Percentiles rank a stretch among this genome's conserved stretches.
phyloP scores from a whole-genome alignment of 768 basidiomycete genomes.

The Termitomyces sp. region DNA sequence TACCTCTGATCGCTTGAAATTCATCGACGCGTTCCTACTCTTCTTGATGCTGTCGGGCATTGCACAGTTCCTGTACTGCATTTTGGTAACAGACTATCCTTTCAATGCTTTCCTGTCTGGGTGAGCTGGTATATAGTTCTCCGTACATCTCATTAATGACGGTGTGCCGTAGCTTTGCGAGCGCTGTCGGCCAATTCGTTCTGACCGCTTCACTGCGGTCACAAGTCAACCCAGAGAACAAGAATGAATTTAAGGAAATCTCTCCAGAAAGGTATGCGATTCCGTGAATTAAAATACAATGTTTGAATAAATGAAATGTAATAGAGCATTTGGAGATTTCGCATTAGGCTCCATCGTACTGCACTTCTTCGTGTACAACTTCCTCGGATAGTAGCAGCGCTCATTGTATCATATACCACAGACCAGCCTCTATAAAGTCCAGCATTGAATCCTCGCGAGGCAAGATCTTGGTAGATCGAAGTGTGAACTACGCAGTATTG shows the following conservation, averaged over 20 bases:
- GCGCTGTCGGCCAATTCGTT: constrained; percentile 96
- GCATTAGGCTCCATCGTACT: constrained; percentile 91
- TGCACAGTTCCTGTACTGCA: constrained; percentile 86
- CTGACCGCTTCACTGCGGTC: constrained; percentile 86
- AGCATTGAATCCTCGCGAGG: background rate
- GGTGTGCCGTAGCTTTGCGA: constrained; percentile 65
- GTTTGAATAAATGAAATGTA: constrained; percentile 2
- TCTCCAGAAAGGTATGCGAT: constrained; percentile 83
- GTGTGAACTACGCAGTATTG: background rate
- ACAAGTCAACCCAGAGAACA: constrained; percentile 87
- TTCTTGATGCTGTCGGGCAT: constrained; percentile 92
- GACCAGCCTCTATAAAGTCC: background rate
- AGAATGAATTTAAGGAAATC: constrained; percentile 78
- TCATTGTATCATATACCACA: constrained; percentile 13
- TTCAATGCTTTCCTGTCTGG: constrained; percentile 97
- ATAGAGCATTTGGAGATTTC: constrained; percentile 96
- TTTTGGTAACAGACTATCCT: constrained; percentile 88
- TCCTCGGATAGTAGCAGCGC: constrained; percentile 63
- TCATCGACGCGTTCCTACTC: constrained; percentile 88
- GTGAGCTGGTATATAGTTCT: constrained; percentile 39
- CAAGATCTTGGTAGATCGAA: background rate
- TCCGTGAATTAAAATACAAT: background rate
- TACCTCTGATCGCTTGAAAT: constrained; percentile 83
- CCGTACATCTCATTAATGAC: background rate
- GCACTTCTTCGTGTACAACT: constrained; percentile 99